These are phyloP conservation scores for Kockiozyma suomiensis DNA, from an alignment of 805 yeast species.

Conservation along the genomic window DNA sequence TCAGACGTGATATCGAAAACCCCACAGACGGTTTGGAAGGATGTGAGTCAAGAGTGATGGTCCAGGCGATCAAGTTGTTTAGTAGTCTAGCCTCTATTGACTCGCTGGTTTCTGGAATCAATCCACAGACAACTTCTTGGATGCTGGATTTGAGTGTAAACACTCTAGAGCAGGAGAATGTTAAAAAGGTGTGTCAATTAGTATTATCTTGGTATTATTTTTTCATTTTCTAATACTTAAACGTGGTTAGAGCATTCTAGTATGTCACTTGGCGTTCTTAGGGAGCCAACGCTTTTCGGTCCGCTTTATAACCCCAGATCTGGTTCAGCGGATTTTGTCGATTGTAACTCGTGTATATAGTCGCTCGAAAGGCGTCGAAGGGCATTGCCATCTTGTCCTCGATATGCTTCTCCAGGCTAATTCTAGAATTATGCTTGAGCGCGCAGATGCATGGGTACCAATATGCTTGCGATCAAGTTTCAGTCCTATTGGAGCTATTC, in stretches of 20 bases:
- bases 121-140: constrained; percentile 15
- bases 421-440: constrained; percentile 16
- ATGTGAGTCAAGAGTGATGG: constrained; percentile 24
- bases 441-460: constrained; percentile 30
- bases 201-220: no score
- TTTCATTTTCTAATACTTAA: no score
- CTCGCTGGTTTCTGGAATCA: constrained; percentile 8
- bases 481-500: constrained; percentile 13
- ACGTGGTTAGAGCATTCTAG: constrained; percentile 7
- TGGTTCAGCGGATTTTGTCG: constrained; percentile 12
- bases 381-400: constrained; percentile 12
- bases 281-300: constrained; percentile 16
- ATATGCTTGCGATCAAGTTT: constrained; percentile 10
- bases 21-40: constrained; percentile 24
- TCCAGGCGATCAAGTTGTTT: constrained; percentile 25
- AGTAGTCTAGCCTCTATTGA: constrained; percentile 6
- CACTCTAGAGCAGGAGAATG: constrained; percentile 10
- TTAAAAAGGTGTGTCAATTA: constrained; percentile 14
- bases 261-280: constrained; percentile 19
- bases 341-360: constrained; percentile 2
- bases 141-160: constrained; percentile 10
- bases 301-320: constrained; percentile 5
- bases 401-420: constrained; percentile 12
- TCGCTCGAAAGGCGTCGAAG: constrained; percentile 19
- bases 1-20: constrained; percentile 25